These are phyloP conservation scores for Wickerhamomyces mucosus DNA, from an alignment of 805 yeast species.

Conservation along the genomic window DNA sequence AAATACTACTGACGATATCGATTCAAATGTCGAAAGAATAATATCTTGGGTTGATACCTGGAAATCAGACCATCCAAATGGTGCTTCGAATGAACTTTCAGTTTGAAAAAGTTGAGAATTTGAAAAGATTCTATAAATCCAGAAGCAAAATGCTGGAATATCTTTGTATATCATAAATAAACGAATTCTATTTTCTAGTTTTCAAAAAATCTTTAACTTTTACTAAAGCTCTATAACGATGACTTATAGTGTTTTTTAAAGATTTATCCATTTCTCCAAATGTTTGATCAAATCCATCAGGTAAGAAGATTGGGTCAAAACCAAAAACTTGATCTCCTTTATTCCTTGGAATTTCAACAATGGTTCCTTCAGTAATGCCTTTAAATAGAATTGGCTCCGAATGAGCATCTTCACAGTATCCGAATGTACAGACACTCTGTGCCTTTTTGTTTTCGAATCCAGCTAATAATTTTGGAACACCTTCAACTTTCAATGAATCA, in stretches of 20 bases:
- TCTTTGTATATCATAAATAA: too few species aligned
- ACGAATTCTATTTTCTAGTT: conserved; percentile 6
- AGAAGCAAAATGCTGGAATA: too few species aligned
- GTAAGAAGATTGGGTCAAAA: conserved; percentile 89
- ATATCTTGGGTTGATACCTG: conserved; percentile 68
- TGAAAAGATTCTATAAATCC: too few species aligned
- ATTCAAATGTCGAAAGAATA: conserved; percentile 72
- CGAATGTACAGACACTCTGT: conserved; percentile 85
- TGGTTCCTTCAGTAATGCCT: conserved; percentile 74
- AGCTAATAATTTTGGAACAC: conserved; percentile 65
- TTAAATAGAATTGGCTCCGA: conserved; percentile 66
- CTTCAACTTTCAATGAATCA: conserved; percentile 61
- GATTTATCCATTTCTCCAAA: conserved; percentile 84
- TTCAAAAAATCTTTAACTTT: conserved; percentile 52
- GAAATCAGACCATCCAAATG: conserved; percentile 55
- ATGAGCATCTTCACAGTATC: conserved; percentile 79
- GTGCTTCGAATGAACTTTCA: conserved; percentile 40
- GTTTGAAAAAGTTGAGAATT: too few species aligned
- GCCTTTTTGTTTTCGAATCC: conserved; percentile 83
- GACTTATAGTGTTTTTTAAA: conserved; percentile 75
- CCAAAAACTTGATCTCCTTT: conserved; percentile 84
- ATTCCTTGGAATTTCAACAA: conserved; percentile 41
- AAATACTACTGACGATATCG: conserved; percentile 66
- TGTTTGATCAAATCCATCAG: conserved; percentile 62
- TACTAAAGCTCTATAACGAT: conserved; percentile 75